phyloP scores from a whole-genome alignment of 1,139 yeast species.

The Magnusiomyces fungicola region DNA sequence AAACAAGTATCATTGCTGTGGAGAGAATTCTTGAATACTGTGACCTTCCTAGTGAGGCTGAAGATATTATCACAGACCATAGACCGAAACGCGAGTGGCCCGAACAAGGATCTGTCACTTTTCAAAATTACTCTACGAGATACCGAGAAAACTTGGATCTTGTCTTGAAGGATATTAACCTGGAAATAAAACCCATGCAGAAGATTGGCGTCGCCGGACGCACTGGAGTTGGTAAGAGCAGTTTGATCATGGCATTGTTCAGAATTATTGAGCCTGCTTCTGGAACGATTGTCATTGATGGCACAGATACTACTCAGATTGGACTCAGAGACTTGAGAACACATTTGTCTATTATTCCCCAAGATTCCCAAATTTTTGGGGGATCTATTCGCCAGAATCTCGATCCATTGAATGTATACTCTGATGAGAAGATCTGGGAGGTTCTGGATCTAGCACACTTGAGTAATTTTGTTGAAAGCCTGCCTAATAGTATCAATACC shows the following conservation, averaged over 20 bases:
- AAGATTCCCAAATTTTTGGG: slow-evolving; percentile 64
- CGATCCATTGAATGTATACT: slow-evolving; percentile 50
- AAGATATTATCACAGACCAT: slow-evolving; percentile 32
- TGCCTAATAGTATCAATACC: slow-evolving; percentile 31
- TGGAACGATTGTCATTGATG: slow-evolving; percentile 54
- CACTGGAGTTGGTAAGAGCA: slow-evolving; percentile 81
- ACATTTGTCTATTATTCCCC: slow-evolving; percentile 62
- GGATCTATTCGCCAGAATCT: slow-evolving; percentile 59
- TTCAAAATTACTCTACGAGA: slow-evolving; percentile 54
- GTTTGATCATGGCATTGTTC: slow-evolving; percentile 64
- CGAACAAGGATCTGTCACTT: slow-evolving; percentile 45
- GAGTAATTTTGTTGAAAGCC: slow-evolving; percentile 52
- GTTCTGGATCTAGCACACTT: slow-evolving; percentile 81
- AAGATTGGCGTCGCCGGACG: slow-evolving; percentile 80
- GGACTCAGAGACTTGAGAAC: slow-evolving; percentile 54
- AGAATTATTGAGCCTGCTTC: slow-evolving; percentile 60
- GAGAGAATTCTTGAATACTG: slow-evolving; percentile 71
- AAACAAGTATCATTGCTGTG: slow-evolving; percentile 66
- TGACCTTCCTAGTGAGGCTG: slow-evolving; percentile 54
- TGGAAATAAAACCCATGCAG: slow-evolving; percentile 51
- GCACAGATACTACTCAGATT: slow-evolving; percentile 46
- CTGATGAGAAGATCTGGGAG: slow-evolving; percentile 51
- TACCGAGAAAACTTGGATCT: slow-evolving; percentile 50
- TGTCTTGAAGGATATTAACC: slow-evolving; percentile 47
- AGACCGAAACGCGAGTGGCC: slow-evolving; percentile 56